Conservation (phyloP, 2,329 filamentous ascomycete genomes). For the Cordyceps javanica region DNA sequence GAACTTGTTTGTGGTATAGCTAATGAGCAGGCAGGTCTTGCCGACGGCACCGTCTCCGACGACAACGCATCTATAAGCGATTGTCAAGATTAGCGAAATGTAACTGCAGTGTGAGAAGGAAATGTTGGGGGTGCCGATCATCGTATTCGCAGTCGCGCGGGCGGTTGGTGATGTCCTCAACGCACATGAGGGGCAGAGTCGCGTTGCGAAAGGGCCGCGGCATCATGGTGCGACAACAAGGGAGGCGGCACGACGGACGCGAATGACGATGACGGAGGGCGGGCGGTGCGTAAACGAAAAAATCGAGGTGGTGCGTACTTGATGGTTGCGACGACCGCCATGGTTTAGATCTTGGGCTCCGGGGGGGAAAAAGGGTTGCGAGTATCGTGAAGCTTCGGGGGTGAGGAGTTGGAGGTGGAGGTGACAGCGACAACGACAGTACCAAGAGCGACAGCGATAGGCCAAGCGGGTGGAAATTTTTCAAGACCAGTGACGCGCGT, state of each 20-base stretch:
- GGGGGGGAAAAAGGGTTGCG: constrained; percentile 27
- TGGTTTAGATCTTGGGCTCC: constrained; percentile 35
- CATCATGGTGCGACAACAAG: constrained; percentile 12
- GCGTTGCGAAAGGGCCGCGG: constrained; percentile 7
- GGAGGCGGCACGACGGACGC: constrained; percentile 7
- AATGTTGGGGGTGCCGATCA: neutral
- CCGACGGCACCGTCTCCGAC: constrained; percentile 99
- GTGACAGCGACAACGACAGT: neutral
- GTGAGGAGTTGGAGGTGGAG: constrained; percentile 11
- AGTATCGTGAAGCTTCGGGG: constrained; percentile 12
- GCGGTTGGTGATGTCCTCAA: neutral
- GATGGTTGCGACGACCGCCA: constrained; percentile 59
- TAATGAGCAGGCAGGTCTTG: constrained; percentile 98
- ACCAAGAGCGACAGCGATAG: constrained; percentile 1
- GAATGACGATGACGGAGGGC: constrained; percentile 1
- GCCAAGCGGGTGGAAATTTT: neutral
- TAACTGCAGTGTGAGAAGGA: neutral
- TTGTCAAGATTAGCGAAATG: constrained; percentile 8
- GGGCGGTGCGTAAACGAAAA: constrained; percentile 11
- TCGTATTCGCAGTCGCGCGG: neutral
- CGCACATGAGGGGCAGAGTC: constrained; percentile 10
- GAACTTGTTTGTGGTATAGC: constrained; percentile 99
- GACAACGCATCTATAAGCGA: constrained; percentile 75
- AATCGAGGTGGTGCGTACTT: constrained; percentile 41
- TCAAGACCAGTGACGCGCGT: neutral